phyloP scores from a whole-genome alignment of 306 rosid species.

The Prunus padus region DNA sequence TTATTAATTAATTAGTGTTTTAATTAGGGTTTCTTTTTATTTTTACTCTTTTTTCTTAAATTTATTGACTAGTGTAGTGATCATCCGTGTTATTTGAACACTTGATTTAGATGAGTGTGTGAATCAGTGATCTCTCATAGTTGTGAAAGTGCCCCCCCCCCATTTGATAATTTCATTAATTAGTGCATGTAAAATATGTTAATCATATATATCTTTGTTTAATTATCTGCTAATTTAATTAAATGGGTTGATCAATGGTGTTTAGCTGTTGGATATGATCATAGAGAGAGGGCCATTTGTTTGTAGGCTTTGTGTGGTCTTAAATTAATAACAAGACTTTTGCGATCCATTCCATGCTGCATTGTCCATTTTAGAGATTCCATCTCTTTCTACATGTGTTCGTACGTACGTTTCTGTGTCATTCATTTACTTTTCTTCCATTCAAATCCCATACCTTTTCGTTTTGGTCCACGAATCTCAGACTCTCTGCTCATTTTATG shows the following conservation, averaged over 20 bases:
- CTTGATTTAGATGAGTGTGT: background rate
- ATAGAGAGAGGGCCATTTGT: background rate
- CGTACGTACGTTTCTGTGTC: slow-evolving; percentile 20
- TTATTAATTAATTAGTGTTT: slow-evolving; percentile 31
- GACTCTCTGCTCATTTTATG: background rate
- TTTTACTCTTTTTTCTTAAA: background rate
- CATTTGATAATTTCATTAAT: background rate
- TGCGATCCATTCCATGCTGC: slow-evolving; percentile 31
- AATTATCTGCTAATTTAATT: background rate
- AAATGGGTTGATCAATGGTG: background rate
- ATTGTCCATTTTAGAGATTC: slow-evolving; percentile 30
- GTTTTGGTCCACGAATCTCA: slow-evolving; percentile 23
- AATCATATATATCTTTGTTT: background rate
- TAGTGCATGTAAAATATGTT: slow-evolving; percentile 3
- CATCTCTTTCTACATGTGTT: slow-evolving; percentile 12
- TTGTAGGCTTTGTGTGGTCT: slow-evolving; percentile 27
- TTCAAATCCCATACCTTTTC: slow-evolving; percentile 24
- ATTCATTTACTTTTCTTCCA: slow-evolving; percentile 24
- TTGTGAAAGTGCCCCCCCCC: background rate
- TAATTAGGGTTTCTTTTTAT: slow-evolving; percentile 40
- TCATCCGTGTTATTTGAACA: background rate
- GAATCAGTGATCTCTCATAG: too few species aligned
- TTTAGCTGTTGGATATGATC: background rate
- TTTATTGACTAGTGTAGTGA: background rate
- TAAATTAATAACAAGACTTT: slow-evolving; percentile 13